Percentiles rank a stretch among this genome's conserved stretches.
These are phyloP conservation scores for Cruciata laevipes DNA, from an alignment of 257 asterid genomes.

Conservation along the genomic window DNA sequence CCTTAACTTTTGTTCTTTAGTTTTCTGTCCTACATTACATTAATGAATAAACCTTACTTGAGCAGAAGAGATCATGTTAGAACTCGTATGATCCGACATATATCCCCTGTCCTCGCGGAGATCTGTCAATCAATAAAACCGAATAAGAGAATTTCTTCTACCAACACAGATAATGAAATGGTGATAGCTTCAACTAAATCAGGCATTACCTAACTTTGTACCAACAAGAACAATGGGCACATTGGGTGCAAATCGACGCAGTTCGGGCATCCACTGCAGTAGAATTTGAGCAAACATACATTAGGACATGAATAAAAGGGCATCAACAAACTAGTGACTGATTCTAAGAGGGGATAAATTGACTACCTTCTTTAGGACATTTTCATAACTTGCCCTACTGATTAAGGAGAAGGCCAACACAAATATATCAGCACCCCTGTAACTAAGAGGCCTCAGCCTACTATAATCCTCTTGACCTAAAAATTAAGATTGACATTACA, in stretches of 20 bases:
- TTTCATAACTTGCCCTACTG: conserved; percentile 91
- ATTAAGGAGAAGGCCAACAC: conserved; percentile 87
- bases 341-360: neutral
- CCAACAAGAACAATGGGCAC: conserved; percentile 96
- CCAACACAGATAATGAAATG: neutral
- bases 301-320: neutral
- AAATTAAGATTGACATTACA: conserved; percentile 13
- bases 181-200: neutral
- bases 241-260: conserved; percentile 93
- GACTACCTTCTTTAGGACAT: conserved; percentile 83
- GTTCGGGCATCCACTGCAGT: conserved; percentile 98
- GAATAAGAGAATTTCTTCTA: neutral
- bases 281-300: conserved; percentile 1
- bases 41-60: conserved; percentile 40
- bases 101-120: conserved; percentile 71
- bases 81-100: conserved; percentile 65
- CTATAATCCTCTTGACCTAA: conserved; percentile 93
- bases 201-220: conserved; percentile 66
- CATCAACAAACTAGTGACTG: neutral
- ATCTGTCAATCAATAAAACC: conserved; percentile 28
- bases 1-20: neutral
- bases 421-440: conserved; percentile 90
- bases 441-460: conserved; percentile 94
- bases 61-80: conserved; percentile 62
- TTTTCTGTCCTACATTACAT: no score